phyloP scores from a whole-genome alignment of 2,329 filamentous ascomycete species.

The Penicillium palitans region DNA sequence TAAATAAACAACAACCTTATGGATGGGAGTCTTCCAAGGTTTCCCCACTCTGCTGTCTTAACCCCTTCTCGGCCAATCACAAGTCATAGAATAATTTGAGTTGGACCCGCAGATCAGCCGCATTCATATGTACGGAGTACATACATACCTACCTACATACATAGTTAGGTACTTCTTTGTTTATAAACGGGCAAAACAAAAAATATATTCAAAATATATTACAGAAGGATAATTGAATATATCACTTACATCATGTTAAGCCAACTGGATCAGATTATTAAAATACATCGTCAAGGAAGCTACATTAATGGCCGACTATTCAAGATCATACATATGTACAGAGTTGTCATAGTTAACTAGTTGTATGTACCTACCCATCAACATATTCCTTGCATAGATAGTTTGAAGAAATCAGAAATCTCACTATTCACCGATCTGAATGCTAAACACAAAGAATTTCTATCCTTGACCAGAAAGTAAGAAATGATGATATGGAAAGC shows the following conservation, averaged over 20 bases:
- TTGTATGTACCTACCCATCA: neutral
- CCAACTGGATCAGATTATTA: neutral
- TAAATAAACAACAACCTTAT: neutral
- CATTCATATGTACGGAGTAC: neutral
- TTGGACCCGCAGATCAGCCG: neutral
- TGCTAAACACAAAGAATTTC: constrained; percentile 3
- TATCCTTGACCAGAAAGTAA: constrained; percentile 1
- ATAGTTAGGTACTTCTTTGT: too few species aligned
- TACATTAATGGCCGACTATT: neutral
- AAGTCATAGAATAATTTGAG: neutral
- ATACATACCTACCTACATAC: too few species aligned
- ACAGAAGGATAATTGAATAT: neutral
- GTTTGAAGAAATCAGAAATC: neutral
- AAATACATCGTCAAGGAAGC: neutral
- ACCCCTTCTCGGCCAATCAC: constrained; percentile 17
- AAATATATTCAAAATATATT: neutral
- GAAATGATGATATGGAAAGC: neutral
- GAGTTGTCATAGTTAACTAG: too few species aligned
- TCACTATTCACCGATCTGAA: constrained; percentile 1
- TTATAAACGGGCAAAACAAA: too few species aligned
- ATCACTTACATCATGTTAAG: neutral
- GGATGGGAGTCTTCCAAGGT: neutral
- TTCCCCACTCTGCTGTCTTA: constrained; percentile 15
- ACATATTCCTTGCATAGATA: neutral
- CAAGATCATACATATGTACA: neutral